Evolutionary conservation across 106 monocot genomes (phyloP), one percentile per base, ranked within the genome.

Genomic region (Narthecium ossifragum): DNA sequence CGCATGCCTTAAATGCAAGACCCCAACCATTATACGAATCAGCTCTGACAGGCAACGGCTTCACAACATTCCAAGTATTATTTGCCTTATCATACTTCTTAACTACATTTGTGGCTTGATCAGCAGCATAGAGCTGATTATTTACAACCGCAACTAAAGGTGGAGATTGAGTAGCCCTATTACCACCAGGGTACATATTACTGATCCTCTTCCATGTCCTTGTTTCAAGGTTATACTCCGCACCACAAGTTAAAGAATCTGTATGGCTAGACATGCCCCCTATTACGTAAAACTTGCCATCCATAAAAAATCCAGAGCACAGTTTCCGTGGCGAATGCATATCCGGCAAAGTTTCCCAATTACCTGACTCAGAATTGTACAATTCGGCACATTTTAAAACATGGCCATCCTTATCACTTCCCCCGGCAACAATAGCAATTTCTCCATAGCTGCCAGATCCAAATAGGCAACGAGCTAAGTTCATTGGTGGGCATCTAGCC

Each of bases 141-240:
- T 92, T 92, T 61, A 88, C 92, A 72, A 92, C 92, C 1, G 92
- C 92, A 67, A 92, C 72, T 13, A 92, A 61, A 22, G 92, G 92
- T 11, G 92, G 92, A 34, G 92, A 84, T 61, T 84, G 87, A 31
- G 67, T 77, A 23, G 81, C 80, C 27, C 78, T 66, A 52, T 74
- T 83, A 20, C 75, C 67, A 51, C 80, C 70, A 22, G 86, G 87
- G 64, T 77, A 88, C 92, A 92, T 92, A 46, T 88, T 64, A 24
- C 8, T 40, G 22, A 88, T 92, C 64, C 73, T 73, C 63, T 60
- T 77, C 92, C 92, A 92, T 26, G 65, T 68, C 73, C 68, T 76
- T 29, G 81, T 88, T 73, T 75, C 63, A 33, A 88, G 67, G 46
- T 88, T 68, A 59, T 70, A 92, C 61, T 84, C 84, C 68, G 88